Evolutionary conservation across 805 yeast genomes (phyloP).

Genomic region (Candida taoyuanica): DNA sequence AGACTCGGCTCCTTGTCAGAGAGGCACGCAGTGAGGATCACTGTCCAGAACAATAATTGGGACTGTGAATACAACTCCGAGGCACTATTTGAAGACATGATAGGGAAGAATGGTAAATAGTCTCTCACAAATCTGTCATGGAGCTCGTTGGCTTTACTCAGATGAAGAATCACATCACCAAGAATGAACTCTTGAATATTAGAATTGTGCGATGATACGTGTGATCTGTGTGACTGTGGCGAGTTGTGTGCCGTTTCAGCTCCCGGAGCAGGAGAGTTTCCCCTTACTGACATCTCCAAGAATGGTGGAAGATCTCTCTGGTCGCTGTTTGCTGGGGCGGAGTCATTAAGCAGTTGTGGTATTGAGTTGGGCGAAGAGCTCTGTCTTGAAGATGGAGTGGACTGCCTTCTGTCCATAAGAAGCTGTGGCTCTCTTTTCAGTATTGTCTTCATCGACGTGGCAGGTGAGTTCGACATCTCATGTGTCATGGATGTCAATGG

Average conservation of each 20-base stretch:
- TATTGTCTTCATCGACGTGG: conserved; percentile 37
- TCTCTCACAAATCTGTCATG: conserved; percentile 65
- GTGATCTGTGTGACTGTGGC: conserved; percentile 24
- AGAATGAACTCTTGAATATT: conserved; percentile 59
- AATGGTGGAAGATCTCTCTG: conserved; percentile 37
- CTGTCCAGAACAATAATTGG: conserved; percentile 85
- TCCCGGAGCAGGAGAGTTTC: conserved; percentile 17
- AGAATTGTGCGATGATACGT: conserved; percentile 21
- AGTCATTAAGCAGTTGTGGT: conserved; percentile 38
- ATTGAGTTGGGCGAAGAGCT: conserved; percentile 23
- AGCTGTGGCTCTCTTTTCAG: conserved; percentile 42
- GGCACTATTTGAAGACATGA: conserved; percentile 65
- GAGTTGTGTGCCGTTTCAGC: conserved; percentile 13
- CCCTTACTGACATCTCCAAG: conserved; percentile 38
- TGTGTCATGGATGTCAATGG: conserved; percentile 16
- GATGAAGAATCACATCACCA: conserved; percentile 68
- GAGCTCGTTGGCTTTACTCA: conserved; percentile 63
- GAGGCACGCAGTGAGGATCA: conserved; percentile 77
- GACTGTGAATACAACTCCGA: conserved; percentile 78
- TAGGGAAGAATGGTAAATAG: conserved; percentile 75
- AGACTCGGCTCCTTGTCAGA: conserved; percentile 85
- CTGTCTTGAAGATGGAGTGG: conserved; percentile 23
- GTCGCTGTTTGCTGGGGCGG: conserved; percentile 36
- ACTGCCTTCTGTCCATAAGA: conserved; percentile 31
- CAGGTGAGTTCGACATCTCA: conserved; percentile 15